Base-by-base conservation (phyloP, 163 green algal species). In the Chlorella variabilis region DNA sequence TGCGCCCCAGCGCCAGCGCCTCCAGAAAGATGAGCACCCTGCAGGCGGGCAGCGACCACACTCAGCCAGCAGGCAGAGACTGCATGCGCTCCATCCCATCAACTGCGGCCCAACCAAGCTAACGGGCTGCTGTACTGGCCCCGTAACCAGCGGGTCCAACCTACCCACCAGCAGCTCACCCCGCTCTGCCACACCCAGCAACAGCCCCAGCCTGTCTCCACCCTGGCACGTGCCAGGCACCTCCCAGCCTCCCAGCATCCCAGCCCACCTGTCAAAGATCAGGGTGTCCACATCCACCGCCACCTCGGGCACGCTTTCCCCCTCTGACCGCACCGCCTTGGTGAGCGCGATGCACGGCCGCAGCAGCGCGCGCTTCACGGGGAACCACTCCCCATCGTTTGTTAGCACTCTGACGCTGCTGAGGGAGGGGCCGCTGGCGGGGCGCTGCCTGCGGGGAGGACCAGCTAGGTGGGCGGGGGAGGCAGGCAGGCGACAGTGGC, bases 21-120 rank as follows among this genome's bases (percentile, higher is more conserved):
- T 94, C 91, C 49, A 96, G 62, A 69, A 91, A 96, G 18, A 94
- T 83, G 27, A 96, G 81, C 74, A 93, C 89, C 21, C 90, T 85
- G 86, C 87, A 83, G 88, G 3, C 88, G 62, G 36, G 91, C 45
- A 70, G n/a, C n/a, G n/a, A n/a, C n/a, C n/a, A n/a, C n/a, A n/a
- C n/a, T n/a, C n/a, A n/a, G n/a, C n/a, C n/a, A n/a, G n/a, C n/a
- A n/a, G n/a, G n/a, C n/a, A n/a, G n/a, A n/a, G n/a, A n/a, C n/a
- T n/a, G n/a, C n/a, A n/a, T n/a, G n/a, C n/a, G n/a, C n/a, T n/a
- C n/a, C n/a, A n/a, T n/a, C n/a, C n/a, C n/a, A n/a, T n/a, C n/a
- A n/a, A n/a, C n/a, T n/a, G n/a, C n/a, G n/a, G n/a, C n/a, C n/a
- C n/a, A n/a, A n/a, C n/a, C n/a, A n/a, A n/a, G n/a, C n/a, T n/a